Percentiles rank a stretch among this genome's conserved stretches.
Conservation (phyloP, 2,329 filamentous ascomycete genomes). For the Ophiognomonia clavigignenti-juglandacearum region DNA sequence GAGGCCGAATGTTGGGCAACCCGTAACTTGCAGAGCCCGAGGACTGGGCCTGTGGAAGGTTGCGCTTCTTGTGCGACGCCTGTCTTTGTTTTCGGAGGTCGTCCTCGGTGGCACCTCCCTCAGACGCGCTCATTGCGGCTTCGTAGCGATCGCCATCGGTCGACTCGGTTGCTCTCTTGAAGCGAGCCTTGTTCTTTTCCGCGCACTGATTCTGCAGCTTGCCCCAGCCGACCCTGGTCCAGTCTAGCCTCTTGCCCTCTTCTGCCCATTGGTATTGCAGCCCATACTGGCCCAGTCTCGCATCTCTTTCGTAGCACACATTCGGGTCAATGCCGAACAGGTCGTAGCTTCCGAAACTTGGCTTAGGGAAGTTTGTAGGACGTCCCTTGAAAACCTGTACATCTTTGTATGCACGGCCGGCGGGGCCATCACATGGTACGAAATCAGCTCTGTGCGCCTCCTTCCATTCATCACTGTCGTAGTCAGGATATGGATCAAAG, state of each 20-base stretch:
- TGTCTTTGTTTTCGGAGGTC: constrained; percentile 15
- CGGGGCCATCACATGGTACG: constrained; percentile 60
- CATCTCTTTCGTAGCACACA: constrained; percentile 64
- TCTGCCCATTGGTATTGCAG: constrained; percentile 44
- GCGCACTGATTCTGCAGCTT: constrained; percentile 63
- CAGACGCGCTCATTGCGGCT: constrained; percentile 22
- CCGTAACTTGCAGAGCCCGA: constrained; percentile 1
- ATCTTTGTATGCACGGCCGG: constrained; percentile 55
- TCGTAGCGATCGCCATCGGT: constrained; percentile 38
- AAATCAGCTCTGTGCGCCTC: constrained; percentile 51
- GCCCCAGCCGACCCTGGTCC: constrained; percentile 66
- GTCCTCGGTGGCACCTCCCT: constrained; percentile 9
- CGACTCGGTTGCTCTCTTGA: constrained; percentile 29
- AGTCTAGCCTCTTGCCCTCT: constrained; percentile 43
- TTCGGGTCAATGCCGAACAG: constrained; percentile 56
- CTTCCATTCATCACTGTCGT: constrained; percentile 60
- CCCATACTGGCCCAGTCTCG: constrained; percentile 65
- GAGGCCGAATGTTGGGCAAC: constrained; percentile 1
- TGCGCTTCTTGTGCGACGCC: constrained; percentile 4
- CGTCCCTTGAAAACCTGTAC: constrained; percentile 59
- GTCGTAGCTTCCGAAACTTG: constrained; percentile 59
- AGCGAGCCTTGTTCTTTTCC: constrained; percentile 62
- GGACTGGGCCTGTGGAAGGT: not conserved
- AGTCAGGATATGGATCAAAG: constrained; percentile 68
- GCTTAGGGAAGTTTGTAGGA: constrained; percentile 52